Evolutionary conservation across 2,329 filamentous ascomycete species (phyloP), one percentile per base, ranked within the genome.

Genomic region (Tolypocladium ovalisporum): DNA sequence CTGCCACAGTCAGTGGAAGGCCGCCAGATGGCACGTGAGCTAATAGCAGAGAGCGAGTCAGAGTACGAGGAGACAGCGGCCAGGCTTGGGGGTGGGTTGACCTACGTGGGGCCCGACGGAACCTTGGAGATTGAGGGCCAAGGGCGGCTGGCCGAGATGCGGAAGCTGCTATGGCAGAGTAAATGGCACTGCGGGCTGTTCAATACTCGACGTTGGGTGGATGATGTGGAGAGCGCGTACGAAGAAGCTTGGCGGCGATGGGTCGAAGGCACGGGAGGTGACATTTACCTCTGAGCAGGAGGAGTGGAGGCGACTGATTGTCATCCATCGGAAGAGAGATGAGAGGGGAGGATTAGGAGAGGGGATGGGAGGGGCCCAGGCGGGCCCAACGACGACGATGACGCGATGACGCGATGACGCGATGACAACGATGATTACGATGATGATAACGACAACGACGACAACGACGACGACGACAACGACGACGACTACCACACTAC

Each of bases 111-210:
- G 6, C 64, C 71, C 54, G 59, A 69, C 47, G 29, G 22, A 17
- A 67, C 70, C 15, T 76, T 75, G 2, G 78, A 79, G 57, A 79
- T 81, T 8, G 71, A 81, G 61, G 83, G 82, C 2, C 66, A 68
- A 12, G 94, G 94, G 1, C 80, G 91, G 57, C 75, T 99, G 56
- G 83, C 85, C 54, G 86, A 95, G 58, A 77, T 99, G 59, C 83
- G 94, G 60, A 87, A 83, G 68, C 76, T 96, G 65, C 74, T 99
- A 13, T 97, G 92, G 75, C 81, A 90, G 60, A 86, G 84, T 66
- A 86, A 93, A 64, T 96, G 90, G 88, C 83, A 78, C 34, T 96
- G 91, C 71, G 88, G 88, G 17, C 77, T 99, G 49, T 99, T 99
- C 69, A 85, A 99, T 71, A 99, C 94, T 7, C 82, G 79, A 64